Evolutionary conservation across 805 yeast genomes (phyloP).

Genomic region (Candida anglica): DNA sequence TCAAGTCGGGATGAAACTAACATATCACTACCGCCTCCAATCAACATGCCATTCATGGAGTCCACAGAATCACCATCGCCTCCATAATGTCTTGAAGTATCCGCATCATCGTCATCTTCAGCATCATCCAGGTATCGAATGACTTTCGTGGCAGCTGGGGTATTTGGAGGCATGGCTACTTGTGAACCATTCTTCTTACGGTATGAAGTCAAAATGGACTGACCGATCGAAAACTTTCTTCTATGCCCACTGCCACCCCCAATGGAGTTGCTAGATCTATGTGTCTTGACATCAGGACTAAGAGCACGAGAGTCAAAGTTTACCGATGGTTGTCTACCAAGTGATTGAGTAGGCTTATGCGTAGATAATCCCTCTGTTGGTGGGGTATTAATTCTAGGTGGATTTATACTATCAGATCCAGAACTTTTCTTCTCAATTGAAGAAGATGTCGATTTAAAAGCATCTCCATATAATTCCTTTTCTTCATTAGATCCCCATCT

Average conservation of each 20-base stretch:
- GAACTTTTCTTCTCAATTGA: conserved; percentile 16
- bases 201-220: conserved; percentile 44
- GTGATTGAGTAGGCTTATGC: no score
- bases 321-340: conserved; percentile 37
- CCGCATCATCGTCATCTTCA: conserved; percentile 23
- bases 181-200: conserved; percentile 46
- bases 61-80: conserved; percentile 63
- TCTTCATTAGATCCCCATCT: conserved; percentile 23
- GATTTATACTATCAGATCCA: background rate
- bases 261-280: conserved; percentile 36
- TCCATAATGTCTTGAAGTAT: conserved; percentile 18
- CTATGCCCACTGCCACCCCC: conserved; percentile 39
- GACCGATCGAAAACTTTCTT: conserved; percentile 62
- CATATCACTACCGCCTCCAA: conserved; percentile 57
- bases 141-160: conserved; percentile 49
- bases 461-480: conserved; percentile 34
- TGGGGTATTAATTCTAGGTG: conserved; percentile 21
- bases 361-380: no score
- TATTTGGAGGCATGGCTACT: conserved; percentile 45
- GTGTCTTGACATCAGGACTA: conserved; percentile 27
- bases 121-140: conserved; percentile 23
- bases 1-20: conserved; percentile 56
- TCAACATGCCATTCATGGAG: conserved; percentile 47
- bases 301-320: conserved; percentile 25
- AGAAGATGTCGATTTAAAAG: conserved; percentile 33